A percentile compares a stretch with the other conserved stretches of the same genome.
phyloP scores from a whole-genome alignment of 2,329 filamentous ascomycete species.

The Lasiodiplodia citricola region DNA sequence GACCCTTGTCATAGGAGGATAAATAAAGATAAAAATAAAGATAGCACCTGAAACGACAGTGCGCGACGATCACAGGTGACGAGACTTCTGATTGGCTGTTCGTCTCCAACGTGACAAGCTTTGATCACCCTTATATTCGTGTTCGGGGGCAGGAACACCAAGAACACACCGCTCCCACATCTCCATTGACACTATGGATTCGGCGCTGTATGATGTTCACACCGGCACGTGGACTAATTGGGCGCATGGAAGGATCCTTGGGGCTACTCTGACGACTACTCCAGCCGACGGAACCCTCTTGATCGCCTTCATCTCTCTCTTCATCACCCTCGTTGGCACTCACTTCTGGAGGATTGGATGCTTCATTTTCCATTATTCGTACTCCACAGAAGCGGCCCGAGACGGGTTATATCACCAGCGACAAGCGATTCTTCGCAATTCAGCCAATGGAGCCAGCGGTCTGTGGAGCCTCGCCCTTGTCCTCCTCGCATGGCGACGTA shows the following conservation, averaged over 20 bases:
- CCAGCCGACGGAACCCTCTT: slow-evolving; percentile 38
- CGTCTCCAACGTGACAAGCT: no score
- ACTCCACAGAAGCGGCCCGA: slow-evolving; percentile 29
- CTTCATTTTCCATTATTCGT: slow-evolving; percentile 31
- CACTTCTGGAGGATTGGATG: slow-evolving; percentile 33
- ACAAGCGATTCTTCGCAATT: slow-evolving; percentile 27
- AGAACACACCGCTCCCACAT: no score
- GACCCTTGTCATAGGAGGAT: no score
- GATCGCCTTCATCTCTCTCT: slow-evolving; percentile 44
- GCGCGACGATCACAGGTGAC: no score
- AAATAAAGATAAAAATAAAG: no score
- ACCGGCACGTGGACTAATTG: slow-evolving; percentile 42
- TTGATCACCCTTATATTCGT: no score
- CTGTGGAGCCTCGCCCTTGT: slow-evolving; percentile 1
- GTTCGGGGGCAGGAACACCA: no score
- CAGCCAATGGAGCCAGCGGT: slow-evolving; percentile 10
- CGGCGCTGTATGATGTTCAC: slow-evolving; percentile 27
- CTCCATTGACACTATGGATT: background rate
- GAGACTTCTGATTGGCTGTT: no score
- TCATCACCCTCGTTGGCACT: slow-evolving; percentile 34
- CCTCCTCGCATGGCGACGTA: background rate
- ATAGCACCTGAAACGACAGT: no score
- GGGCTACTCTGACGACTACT: slow-evolving; percentile 41
- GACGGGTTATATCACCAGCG: slow-evolving; percentile 35
- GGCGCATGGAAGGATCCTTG: slow-evolving; percentile 37